These are phyloP conservation scores for Entomortierella parvispora DNA, from an alignment of 192 early-diverging fungal species.

Conservation along the genomic window DNA sequence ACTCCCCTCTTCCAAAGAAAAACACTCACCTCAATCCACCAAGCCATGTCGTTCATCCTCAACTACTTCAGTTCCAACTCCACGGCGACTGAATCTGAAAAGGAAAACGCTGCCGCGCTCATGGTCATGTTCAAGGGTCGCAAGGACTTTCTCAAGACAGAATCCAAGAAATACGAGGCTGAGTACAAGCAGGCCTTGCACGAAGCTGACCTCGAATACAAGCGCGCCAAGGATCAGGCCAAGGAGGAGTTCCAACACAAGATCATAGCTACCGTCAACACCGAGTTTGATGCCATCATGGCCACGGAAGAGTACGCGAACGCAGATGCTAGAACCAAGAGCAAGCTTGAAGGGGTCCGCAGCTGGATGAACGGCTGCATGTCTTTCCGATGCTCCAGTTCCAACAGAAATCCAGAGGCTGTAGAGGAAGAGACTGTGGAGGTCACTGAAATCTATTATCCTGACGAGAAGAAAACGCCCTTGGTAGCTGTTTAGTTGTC, in stretches of 20 bases:
- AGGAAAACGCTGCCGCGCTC: conserved; percentile 18
- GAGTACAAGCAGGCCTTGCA: conserved; percentile 21
- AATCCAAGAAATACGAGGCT: conserved; percentile 2
- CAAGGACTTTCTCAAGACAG: conserved; percentile 9
- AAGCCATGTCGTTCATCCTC: conserved; percentile 24
- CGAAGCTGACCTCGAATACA: conserved; percentile 17
- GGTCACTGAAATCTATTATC: too few species aligned
- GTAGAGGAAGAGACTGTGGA: too few species aligned
- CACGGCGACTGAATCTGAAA: conserved; percentile 4
- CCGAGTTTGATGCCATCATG: conserved; percentile 6
- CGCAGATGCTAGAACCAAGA: conserved; percentile 23
- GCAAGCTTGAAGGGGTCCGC: conserved; percentile 13
- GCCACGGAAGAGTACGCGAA: conserved; percentile 7
- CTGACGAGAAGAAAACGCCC: too few species aligned
- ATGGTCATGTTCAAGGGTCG: conserved; percentile 14
- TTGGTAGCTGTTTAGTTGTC: too few species aligned
- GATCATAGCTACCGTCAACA: background rate
- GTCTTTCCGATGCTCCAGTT: too few species aligned
- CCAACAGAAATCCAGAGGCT: too few species aligned
- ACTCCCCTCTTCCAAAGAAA: background rate
- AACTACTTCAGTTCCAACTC: conserved; percentile 11
- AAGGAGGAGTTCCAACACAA: conserved; percentile 2
- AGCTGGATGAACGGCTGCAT: background rate
- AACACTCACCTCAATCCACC: background rate
- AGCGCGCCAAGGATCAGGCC: conserved; percentile 7